Conservation (phyloP, 768 basidiomycete species). For the Termitomyces sp. region DNA sequence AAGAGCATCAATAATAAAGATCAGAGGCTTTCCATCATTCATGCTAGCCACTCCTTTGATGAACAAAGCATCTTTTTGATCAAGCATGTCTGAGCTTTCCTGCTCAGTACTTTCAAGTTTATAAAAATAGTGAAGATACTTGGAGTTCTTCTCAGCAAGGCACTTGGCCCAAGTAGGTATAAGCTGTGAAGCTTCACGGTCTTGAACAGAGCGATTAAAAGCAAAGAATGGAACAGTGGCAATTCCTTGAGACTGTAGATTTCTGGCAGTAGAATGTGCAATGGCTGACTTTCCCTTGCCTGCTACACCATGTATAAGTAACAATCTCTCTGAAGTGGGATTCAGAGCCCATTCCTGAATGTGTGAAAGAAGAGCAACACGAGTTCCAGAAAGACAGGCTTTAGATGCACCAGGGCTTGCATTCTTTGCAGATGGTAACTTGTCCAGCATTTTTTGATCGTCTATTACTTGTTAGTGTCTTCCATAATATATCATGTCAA, state of each 20-base stretch:
- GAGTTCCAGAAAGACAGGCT: neutral
- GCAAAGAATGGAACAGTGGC: neutral
- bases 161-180: neutral
- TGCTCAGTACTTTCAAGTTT: neutral
- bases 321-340: neutral
- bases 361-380: neutral
- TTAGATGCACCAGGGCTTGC: neutral
- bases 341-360: neutral
- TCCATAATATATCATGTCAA: no score
- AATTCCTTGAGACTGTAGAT: neutral
- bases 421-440: neutral
- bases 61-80: neutral
- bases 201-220: neutral
- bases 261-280: neutral
- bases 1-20: neutral
- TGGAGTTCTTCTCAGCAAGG: neutral
- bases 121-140: neutral
- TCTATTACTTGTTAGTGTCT: no score
- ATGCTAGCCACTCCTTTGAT: neutral
- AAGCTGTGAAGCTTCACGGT: no score
- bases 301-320: neutral
- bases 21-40: neutral
- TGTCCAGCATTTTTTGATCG: no score
- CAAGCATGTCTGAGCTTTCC: neutral
- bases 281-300: neutral